Evolutionary conservation across 2,329 filamentous ascomycete genomes (phyloP), one percentile per base, ranked within the genome.

Genomic region (Pseudophaeomoniella oleicola): DNA sequence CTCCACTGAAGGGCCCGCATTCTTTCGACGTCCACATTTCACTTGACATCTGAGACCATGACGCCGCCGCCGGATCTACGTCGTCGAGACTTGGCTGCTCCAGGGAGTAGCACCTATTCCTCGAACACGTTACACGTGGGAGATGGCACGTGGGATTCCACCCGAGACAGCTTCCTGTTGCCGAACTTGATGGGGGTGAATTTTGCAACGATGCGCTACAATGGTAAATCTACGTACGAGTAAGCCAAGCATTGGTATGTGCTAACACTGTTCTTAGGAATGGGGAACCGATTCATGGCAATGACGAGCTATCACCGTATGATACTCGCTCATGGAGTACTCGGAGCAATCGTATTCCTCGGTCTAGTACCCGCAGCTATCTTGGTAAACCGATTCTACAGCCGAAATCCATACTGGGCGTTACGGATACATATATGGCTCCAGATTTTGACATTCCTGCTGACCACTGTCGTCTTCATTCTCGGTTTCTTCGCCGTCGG

Each of bases 171-270:
- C 9, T 79, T 79, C 49, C 60, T 79, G 44, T 54, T 79, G 38
- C 75, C 75, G 32, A 78, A 78, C 47, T 52, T 79, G 37, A 66
- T 74, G 54, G 75, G 75, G 13, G 49, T 77, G 27, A 78, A 79
- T 49, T 75, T 78, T 52, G 72, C 67, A 34, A 78, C 74, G 3
- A 79, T 75, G 66, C 69, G 65, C 53, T 77, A 78, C 56, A 79
- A 79, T 62, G 75, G 72, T 75, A 50, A 44, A 59, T 49, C 15
- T 16, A 19, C 13, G n/a, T 19, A 27, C 22, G 17, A 33, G 5
- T 16, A 19, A 16, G 13, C 27, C 27, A 6, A 11, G 13, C 27
- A 10, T 14, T n/a, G 30, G 34, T 32, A 19, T 35, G 19, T 22
- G 41, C 44, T 49, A 32, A 46, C 42, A 34, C n/a, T n/a, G n/a